Conservation (phyloP, 306 rosid genomes). For the Vigna mungo region DNA sequence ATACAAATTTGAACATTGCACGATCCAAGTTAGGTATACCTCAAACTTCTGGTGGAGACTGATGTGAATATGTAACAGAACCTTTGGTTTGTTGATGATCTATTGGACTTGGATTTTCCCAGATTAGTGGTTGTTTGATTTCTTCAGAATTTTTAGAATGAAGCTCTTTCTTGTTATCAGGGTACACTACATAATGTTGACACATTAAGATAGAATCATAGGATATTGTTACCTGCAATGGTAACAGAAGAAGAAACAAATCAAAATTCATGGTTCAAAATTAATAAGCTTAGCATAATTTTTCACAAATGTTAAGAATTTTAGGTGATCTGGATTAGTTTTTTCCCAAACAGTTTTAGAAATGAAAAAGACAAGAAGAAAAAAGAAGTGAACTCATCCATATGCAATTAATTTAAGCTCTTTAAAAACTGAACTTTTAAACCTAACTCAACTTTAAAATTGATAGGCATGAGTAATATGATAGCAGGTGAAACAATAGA, state of each 20-base stretch:
- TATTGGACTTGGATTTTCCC: slow-evolving; percentile 27
- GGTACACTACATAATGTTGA: slow-evolving; percentile 77
- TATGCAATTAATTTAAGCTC: too few relatives aligned
- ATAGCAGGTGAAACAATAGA: too few relatives aligned
- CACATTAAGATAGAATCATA: slow-evolving; percentile 73
- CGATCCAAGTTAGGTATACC: neutral
- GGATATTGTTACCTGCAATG: slow-evolving; percentile 71
- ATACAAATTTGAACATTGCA: neutral
- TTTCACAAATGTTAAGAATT: too few relatives aligned
- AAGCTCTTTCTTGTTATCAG: slow-evolving; percentile 46
- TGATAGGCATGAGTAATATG: too few relatives aligned
- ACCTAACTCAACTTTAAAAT: too few relatives aligned
- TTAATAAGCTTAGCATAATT: neutral
- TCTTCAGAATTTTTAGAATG: slow-evolving; percentile 41
- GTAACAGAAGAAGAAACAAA: neutral
- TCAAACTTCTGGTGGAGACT: slow-evolving; percentile 43
- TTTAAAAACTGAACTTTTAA: too few relatives aligned
- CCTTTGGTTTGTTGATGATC: slow-evolving; percentile 37
- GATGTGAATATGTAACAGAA: slow-evolving; percentile 37
- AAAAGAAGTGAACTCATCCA: too few relatives aligned
- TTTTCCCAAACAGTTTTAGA: too few relatives aligned
- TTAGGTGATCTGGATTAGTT: too few relatives aligned
- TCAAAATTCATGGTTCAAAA: neutral
- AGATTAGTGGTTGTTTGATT: slow-evolving; percentile 49
- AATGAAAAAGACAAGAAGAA: too few relatives aligned